Conservation (phyloP, 2,329 filamentous ascomycete genomes). For the Pyrenophora graminea region DNA sequence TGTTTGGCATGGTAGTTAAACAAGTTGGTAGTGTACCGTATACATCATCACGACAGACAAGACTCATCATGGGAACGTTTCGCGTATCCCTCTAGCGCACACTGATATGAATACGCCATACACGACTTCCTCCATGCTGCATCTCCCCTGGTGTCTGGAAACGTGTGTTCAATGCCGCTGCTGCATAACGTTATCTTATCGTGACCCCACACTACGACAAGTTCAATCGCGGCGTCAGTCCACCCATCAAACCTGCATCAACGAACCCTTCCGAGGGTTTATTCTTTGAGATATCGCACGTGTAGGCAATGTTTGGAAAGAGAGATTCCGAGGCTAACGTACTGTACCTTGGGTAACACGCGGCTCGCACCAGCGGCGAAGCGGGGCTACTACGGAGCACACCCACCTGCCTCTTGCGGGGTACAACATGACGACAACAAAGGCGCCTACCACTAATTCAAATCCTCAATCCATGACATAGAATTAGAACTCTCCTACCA, state of each 20-base stretch:
- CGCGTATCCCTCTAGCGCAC: too few species aligned
- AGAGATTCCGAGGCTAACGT: neutral
- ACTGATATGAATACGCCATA: too few species aligned
- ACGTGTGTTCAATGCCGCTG: neutral
- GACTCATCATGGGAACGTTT: too few species aligned
- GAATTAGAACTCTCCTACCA: neutral
- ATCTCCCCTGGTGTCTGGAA: too few species aligned
- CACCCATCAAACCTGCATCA: neutral
- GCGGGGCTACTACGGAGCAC: constrained; percentile 21
- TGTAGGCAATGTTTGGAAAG: neutral
- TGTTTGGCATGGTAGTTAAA: too few species aligned
- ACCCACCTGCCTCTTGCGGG: constrained; percentile 21
- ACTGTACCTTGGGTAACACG: constrained; percentile 14
- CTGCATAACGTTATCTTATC: constrained; percentile 3
- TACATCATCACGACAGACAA: too few species aligned
- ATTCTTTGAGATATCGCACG: neutral
- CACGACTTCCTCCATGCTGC: too few species aligned
- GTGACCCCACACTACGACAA: neutral
- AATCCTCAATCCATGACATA: neutral
- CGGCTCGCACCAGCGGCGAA: constrained; percentile 23
- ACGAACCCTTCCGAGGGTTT: neutral
- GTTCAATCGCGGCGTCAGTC: neutral
- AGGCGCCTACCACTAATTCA: neutral
- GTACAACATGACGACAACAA: constrained; percentile 10
- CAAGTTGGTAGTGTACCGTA: too few species aligned